These are phyloP conservation scores for Candida bentonensis DNA, from an alignment of 805 yeast species.

Conservation along the genomic window DNA sequence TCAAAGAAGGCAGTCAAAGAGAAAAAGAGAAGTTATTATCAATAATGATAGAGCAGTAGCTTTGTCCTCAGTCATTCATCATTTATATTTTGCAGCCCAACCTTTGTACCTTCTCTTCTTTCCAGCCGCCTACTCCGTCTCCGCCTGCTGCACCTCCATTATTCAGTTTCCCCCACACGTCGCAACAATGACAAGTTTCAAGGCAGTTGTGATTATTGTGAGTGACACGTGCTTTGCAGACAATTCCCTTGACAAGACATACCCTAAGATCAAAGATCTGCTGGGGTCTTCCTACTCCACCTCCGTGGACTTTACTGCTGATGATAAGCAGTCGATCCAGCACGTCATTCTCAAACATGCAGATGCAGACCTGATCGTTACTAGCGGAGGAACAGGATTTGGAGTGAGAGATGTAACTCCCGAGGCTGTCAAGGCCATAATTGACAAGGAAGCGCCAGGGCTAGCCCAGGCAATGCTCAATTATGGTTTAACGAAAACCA, in stretches of 20 bases:
- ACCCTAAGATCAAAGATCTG: slow-evolving; percentile 16
- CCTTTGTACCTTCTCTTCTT: too few species aligned
- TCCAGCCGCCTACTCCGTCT: too few species aligned
- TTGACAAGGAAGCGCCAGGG: slow-evolving; percentile 35
- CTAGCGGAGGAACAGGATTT: slow-evolving; percentile 44
- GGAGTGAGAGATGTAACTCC: slow-evolving; percentile 33
- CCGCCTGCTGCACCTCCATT: too few species aligned
- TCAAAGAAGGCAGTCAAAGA: too few species aligned
- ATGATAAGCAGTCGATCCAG: slow-evolving; percentile 23
- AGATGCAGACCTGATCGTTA: slow-evolving; percentile 22
- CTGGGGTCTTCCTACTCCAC: slow-evolving; percentile 6
- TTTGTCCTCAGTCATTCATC: too few species aligned
- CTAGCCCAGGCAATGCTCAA: slow-evolving; percentile 33
- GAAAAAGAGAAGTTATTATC: too few species aligned
- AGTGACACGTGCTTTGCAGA: slow-evolving; percentile 29
- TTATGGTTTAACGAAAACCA: slow-evolving; percentile 30
- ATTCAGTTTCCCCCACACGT: too few species aligned
- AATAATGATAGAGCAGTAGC: too few species aligned
- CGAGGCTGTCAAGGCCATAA: slow-evolving; percentile 31
- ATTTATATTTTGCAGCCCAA: too few species aligned
- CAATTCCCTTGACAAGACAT: slow-evolving; percentile 22
- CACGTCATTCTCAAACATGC: slow-evolving; percentile 16
- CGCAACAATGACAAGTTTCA: too few species aligned
- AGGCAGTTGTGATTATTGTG: slow-evolving; percentile 25
- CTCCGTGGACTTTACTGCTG: slow-evolving; percentile 22